A percentile compares a stretch with the other conserved stretches of the same genome.
phyloP scores from a whole-genome alignment of 768 basidiomycete genomes.

The Fomitopsis pulvina region DNA sequence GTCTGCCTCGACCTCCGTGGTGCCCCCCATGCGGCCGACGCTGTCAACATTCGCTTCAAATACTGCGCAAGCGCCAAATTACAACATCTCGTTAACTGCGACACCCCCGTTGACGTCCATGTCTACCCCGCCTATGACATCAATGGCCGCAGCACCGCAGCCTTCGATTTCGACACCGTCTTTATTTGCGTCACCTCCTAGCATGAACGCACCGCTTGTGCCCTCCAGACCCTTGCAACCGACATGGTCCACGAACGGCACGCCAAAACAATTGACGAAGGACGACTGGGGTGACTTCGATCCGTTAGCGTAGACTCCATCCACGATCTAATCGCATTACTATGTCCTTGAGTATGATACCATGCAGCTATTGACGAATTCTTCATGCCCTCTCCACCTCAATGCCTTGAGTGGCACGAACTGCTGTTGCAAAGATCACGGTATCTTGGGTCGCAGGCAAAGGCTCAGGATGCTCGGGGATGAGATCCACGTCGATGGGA shows the following conservation, averaged over 20 bases:
- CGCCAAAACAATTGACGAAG: constrained; percentile 47
- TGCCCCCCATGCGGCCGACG: constrained; percentile 5
- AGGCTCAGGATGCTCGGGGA: constrained; percentile 17
- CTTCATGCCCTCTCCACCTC: constrained; percentile 39
- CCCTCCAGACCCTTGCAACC: constrained; percentile 59
- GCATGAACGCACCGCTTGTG: constrained; percentile 47
- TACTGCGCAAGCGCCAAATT: constrained; percentile 41
- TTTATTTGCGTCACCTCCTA: constrained; percentile 22
- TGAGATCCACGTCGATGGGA: constrained; percentile 31
- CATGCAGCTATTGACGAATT: not conserved
- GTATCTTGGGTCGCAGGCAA: constrained; percentile 34
- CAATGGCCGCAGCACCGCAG: constrained; percentile 18
- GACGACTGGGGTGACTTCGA: constrained; percentile 82
- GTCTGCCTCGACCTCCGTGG: constrained; percentile 10
- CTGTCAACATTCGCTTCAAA: constrained; percentile 24
- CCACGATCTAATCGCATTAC: not conserved
- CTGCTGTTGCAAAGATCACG: constrained; percentile 44
- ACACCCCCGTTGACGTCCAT: constrained; percentile 20
- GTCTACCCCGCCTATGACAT: constrained; percentile 19
- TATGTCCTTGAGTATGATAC: not conserved
- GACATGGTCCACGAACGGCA: constrained; percentile 28
- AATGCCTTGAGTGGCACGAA: constrained; percentile 38
- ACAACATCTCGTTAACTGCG: constrained; percentile 41
- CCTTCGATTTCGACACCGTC: constrained; percentile 19
- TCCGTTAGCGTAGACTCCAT: constrained; percentile 45